phyloP scores from a whole-genome alignment of 2,329 filamentous ascomycete genomes.

The Beauveria asiatica region DNA sequence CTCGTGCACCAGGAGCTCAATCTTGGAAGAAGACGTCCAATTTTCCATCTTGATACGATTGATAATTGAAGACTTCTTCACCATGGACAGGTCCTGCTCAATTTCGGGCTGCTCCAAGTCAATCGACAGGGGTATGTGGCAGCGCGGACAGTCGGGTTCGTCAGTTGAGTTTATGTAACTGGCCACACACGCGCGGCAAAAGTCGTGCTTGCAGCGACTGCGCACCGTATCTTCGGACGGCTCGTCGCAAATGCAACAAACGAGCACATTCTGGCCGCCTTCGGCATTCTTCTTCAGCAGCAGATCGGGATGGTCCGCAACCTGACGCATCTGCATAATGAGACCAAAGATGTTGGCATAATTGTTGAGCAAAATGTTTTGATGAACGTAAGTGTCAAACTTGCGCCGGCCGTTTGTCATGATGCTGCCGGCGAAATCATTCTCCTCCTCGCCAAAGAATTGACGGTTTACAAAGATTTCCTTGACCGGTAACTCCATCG shows the following conservation, averaged over 20 bases:
- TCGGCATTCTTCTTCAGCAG: conserved; percentile 81
- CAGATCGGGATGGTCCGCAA: conserved; percentile 91
- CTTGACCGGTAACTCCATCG: conserved; percentile 95
- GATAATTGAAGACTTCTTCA: conserved; percentile 96
- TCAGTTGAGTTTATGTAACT: conserved; percentile 66
- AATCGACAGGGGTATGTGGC: conserved; percentile 82
- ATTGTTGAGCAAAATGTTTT: conserved; percentile 90
- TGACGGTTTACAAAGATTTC: conserved; percentile 87
- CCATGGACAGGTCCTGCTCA: conserved; percentile 75
- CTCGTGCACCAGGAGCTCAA: conserved; percentile 91
- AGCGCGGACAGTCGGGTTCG: conserved; percentile 74
- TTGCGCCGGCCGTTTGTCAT: conserved; percentile 84
- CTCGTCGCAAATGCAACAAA: conserved; percentile 95
- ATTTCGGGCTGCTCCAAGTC: conserved; percentile 94
- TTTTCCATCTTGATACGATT: conserved; percentile 98
- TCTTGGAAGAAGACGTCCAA: conserved; percentile 97
- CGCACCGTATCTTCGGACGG: conserved; percentile 90
- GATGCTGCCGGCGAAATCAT: conserved; percentile 90
- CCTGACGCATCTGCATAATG: conserved; percentile 99
- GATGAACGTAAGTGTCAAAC: conserved; percentile 92
- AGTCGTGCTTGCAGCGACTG: conserved; percentile 84
- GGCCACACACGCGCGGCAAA: conserved; percentile 34
- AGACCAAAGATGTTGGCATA: conserved; percentile 98
- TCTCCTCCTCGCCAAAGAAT: conserved; percentile 94
- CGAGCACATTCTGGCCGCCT: conserved; percentile 79